Conservation (phyloP, 164 flowering plant genomes). For the Santalum album region DNA sequence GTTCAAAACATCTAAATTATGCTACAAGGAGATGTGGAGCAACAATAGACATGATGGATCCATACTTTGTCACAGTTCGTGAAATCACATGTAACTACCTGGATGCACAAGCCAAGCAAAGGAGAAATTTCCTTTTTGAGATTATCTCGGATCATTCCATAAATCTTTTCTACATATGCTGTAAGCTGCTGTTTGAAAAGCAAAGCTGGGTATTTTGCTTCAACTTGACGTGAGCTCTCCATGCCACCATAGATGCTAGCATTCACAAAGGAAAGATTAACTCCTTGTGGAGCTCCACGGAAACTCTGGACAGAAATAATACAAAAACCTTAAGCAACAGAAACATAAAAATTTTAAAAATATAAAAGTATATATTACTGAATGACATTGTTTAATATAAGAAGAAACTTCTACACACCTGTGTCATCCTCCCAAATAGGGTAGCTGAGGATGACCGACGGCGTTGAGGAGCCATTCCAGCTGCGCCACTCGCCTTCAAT, state of each 20-base stretch:
- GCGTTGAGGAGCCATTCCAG: slow-evolving; percentile 90
- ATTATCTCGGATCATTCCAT: slow-evolving; percentile 98
- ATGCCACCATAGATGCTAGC: slow-evolving; percentile 61
- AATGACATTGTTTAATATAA: background rate
- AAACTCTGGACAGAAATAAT: slow-evolving; percentile 51
- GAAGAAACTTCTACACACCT: slow-evolving; percentile 26
- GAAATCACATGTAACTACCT: slow-evolving; percentile 36
- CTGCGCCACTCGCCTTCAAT: slow-evolving; percentile 91
- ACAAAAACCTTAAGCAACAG: background rate
- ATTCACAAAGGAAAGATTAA: slow-evolving; percentile 62
- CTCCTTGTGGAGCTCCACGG: slow-evolving; percentile 89
- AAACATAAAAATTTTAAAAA: background rate
- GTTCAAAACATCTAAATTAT: background rate
- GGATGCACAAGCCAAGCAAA: slow-evolving; percentile 89
- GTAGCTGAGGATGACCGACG: slow-evolving; percentile 86
- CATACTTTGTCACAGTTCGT: too few relatives aligned
- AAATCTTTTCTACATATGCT: slow-evolving; percentile 95
- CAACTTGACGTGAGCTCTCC: slow-evolving; percentile 77
- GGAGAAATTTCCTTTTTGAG: slow-evolving; percentile 98
- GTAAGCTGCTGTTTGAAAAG: slow-evolving; percentile 99
- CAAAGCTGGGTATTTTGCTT: slow-evolving; percentile 98
- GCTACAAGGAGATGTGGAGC: background rate
- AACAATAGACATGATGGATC: too few relatives aligned
- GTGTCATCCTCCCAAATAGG: slow-evolving; percentile 92
- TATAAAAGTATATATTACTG: too few relatives aligned